Evolutionary conservation across 805 yeast species (phyloP).

Genomic region (Candida coleopterorum): DNA sequence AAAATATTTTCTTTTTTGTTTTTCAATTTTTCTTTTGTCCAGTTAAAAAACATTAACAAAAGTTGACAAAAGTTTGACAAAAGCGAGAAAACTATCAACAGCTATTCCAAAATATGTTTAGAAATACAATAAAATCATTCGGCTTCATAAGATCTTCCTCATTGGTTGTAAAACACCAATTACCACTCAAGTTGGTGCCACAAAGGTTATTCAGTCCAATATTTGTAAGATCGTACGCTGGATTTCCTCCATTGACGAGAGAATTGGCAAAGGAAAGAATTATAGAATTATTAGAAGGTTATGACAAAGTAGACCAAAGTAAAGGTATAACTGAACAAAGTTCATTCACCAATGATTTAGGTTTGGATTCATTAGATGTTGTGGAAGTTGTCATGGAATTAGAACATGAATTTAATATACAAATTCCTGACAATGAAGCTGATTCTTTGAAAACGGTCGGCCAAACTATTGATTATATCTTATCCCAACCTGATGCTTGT

Average conservation of each 20-base stretch:
- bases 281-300: conserved; percentile 59
- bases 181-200: neutral
- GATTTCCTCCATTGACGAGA: conserved; percentile 56
- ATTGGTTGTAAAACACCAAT: conserved; percentile 7
- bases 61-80: no score
- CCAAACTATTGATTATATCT: conserved; percentile 39
- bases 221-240: conserved; percentile 42
- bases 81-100: no score
- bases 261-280: conserved; percentile 61
- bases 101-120: conserved; percentile 33
- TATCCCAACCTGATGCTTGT: conserved; percentile 40
- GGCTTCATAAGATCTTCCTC: conserved; percentile 7
- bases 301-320: conserved; percentile 45
- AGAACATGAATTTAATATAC: conserved; percentile 45
- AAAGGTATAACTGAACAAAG: conserved; percentile 35
- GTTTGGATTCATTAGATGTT: conserved; percentile 44
- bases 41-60: neutral
- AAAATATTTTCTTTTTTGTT: conserved; percentile 2
- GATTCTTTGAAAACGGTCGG: conserved; percentile 44
- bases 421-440: conserved; percentile 44
- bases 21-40: conserved; percentile 3
- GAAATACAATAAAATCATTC: conserved; percentile 22
- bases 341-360: conserved; percentile 37
- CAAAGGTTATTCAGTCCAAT: neutral
- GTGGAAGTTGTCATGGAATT: conserved; percentile 45